Base-by-base conservation (phyloP, 345 rosid genomes). In the Citrus australasica region DNA sequence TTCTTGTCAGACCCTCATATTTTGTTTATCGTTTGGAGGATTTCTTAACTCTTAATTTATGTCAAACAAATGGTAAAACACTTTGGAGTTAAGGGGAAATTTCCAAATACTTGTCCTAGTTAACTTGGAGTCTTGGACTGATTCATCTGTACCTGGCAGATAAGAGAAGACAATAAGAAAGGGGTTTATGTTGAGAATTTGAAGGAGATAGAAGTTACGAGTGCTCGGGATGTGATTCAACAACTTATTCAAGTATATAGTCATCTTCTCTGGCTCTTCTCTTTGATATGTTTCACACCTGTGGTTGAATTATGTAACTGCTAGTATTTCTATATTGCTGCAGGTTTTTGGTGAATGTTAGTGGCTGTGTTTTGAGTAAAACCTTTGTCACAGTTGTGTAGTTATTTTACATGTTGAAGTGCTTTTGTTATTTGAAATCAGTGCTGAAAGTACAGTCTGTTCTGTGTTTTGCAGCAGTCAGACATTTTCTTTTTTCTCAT, bases 151-250 rank as follows among this genome's bases (percentile, higher is more conserved):
- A 53, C 64, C 32, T 68, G 59, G 62, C 88, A 97, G 99, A 85
- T 97, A 81, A 89, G 99, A 83, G 99, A 97, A 84, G 99, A 97
- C 80, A 87, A 82, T 38, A 97, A 89, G 87, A 94, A 92, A 87
- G 99, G 98, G 62, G 88, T 97, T 71, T 85, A 97, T 83, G 99
- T 97, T 46, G 99, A 97, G 80, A 94, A 91, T 84, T 87, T 94
- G 7, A 97, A 90, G 88, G 99, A 97, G 89, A 86, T 90, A 73
- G 98, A 93, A 85, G 99, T 97, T 60, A 80, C 89, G 63, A 89
- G 91, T 89, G 93, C 98, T 42, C 84, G 97, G 67, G 99, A 97
- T 85, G 94, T 90, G 76, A 88, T 97, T 80, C 98, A 94, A 71
- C 98, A 93, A 81, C 89, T 97, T 53, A 81, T 97, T 87, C 93